Conservation (phyloP, 2,329 filamentous ascomycete species). For the Epichloe hybrida region DNA sequence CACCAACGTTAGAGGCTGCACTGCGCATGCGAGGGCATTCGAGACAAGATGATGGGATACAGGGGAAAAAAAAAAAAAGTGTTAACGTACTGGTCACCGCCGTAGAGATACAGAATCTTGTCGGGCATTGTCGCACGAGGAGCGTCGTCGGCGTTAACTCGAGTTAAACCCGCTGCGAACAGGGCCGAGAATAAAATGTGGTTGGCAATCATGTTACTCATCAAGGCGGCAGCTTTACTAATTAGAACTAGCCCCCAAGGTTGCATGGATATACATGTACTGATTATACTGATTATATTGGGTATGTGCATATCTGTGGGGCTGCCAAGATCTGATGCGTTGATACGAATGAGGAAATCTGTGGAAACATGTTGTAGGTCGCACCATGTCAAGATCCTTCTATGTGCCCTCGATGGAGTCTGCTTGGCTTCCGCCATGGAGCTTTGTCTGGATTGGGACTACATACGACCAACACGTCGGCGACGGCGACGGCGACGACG, state of each 20-base stretch:
- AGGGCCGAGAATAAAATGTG: not conserved
- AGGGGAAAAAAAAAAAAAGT: not conserved
- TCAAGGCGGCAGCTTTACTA: too few relatives aligned
- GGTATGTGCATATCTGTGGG: not conserved
- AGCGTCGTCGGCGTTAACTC: not conserved
- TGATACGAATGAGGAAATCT: too few relatives aligned
- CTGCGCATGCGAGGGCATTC: not conserved
- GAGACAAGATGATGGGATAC: not conserved
- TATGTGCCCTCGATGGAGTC: too few relatives aligned
- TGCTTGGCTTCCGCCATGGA: too few relatives aligned
- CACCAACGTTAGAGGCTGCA: not conserved
- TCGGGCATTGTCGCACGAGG: slow-evolving; percentile 6
- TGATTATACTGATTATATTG: not conserved
- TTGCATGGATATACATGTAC: not conserved
- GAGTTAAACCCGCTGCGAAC: not conserved
- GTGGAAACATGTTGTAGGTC: too few relatives aligned
- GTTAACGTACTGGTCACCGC: slow-evolving; percentile 23
- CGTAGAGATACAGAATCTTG: slow-evolving; percentile 24
- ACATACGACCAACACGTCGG: too few relatives aligned
- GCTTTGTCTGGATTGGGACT: too few relatives aligned
- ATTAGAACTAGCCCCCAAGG: too few relatives aligned
- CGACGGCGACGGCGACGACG: too few relatives aligned
- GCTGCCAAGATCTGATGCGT: too few relatives aligned
- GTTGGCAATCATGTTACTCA: not conserved
- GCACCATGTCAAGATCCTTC: too few relatives aligned